These are phyloP conservation scores for Prunella vulgaris DNA, from an alignment of 257 asterid genomes.

Conservation along the genomic window DNA sequence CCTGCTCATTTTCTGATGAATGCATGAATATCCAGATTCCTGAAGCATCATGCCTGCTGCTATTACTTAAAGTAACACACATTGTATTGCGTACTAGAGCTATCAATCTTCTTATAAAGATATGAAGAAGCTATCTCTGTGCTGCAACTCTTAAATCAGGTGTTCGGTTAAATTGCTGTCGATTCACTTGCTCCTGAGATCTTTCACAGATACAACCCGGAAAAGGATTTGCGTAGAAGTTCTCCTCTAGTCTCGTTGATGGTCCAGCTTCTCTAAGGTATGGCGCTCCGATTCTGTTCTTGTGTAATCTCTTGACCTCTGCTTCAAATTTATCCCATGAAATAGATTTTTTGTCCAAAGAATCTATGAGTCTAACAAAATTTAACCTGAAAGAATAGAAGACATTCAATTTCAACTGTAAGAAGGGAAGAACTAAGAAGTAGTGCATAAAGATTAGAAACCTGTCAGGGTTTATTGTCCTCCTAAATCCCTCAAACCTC, in stretches of 20 bases:
- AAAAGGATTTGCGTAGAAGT: slow-evolving; percentile 62
- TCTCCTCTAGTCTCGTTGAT: slow-evolving; percentile 49
- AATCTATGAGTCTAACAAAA: slow-evolving; percentile 47
- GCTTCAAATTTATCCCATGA: slow-evolving; percentile 41
- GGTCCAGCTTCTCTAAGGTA: slow-evolving; percentile 37
- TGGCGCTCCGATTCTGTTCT: slow-evolving; percentile 51
- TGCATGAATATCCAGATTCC: not conserved
- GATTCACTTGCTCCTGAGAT: slow-evolving; percentile 19
- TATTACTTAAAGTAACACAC: not conserved
- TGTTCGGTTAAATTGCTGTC: slow-evolving; percentile 19
- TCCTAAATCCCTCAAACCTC: slow-evolving; percentile 49
- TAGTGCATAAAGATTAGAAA: slow-evolving; percentile 3
- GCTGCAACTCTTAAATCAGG: slow-evolving; percentile 13
- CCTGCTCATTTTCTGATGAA: not conserved
- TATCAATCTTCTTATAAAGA: not conserved
- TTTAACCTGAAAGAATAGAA: slow-evolving; percentile 34
- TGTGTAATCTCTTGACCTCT: slow-evolving; percentile 44
- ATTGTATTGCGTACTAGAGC: not conserved
- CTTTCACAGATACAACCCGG: slow-evolving; percentile 58
- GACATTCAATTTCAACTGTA: not conserved
- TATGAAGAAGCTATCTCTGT: slow-evolving; percentile 4
- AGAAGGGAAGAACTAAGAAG: not conserved
- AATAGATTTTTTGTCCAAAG: slow-evolving; percentile 37
- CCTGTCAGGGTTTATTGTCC: slow-evolving; percentile 65
- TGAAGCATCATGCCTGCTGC: slow-evolving; percentile 5